phyloP scores from a whole-genome alignment of 1,139 yeast genomes.

The Kodamaea plutei region DNA sequence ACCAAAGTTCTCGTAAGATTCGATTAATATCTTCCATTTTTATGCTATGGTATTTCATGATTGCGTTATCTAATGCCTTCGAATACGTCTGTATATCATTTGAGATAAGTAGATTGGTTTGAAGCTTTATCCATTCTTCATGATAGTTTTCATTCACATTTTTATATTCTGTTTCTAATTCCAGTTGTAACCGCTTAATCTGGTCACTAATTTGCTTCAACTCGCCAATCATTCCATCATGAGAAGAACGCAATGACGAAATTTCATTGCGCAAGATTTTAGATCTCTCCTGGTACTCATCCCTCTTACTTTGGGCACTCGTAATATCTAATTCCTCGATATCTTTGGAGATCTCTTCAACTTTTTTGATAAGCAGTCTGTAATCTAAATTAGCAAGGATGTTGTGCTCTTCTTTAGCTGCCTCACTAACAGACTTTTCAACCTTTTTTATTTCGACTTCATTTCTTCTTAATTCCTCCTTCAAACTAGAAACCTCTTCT shows the following conservation, averaged over 20 bases:
- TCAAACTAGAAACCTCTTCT: conserved; percentile 10
- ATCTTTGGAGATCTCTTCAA: conserved; percentile 25
- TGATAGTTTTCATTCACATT: conserved; percentile 62
- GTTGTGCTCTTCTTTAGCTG: conserved; percentile 34
- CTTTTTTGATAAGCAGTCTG: conserved; percentile 26
- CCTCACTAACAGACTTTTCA: conserved; percentile 32
- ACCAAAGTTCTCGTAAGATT: conserved; percentile 88
- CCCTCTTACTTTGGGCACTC: conserved; percentile 63
- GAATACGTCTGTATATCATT: conserved; percentile 81
- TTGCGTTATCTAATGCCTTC: conserved; percentile 85
- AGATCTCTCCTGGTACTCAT: conserved; percentile 60
- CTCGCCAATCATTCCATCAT: conserved; percentile 82
- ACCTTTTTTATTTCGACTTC: conserved; percentile 17
- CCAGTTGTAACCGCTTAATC: conserved; percentile 49
- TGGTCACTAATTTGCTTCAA: conserved; percentile 79
- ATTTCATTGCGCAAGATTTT: conserved; percentile 50
- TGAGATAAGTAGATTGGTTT: conserved; percentile 73
- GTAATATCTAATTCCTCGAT: conserved; percentile 38
- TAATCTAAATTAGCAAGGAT: conserved; percentile 40
- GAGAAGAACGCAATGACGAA: conserved; percentile 57
- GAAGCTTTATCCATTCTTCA: conserved; percentile 70
- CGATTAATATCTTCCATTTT: conserved; percentile 93
- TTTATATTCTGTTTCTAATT: conserved; percentile 66
- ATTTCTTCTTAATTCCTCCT: conserved; percentile 25
- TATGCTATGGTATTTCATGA: conserved; percentile 85